These are phyloP conservation scores for Leccinum huronense DNA, from an alignment of 1,284 basidiomycete species.

Conservation along the genomic window DNA sequence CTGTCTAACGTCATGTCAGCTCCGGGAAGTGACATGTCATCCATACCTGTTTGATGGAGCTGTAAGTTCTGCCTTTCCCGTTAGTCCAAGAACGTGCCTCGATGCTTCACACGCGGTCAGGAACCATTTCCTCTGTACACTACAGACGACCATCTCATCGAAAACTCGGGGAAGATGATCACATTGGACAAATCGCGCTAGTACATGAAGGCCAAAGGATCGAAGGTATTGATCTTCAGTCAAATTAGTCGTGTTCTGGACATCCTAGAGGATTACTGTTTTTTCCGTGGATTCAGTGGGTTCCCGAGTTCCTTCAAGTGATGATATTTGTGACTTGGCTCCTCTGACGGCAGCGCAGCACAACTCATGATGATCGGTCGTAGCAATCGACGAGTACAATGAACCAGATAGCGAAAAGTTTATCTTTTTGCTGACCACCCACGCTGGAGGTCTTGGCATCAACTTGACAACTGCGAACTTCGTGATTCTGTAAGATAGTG, in stretches of 20 bases:
- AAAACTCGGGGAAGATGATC: conserved; percentile 97
- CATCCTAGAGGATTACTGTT: conserved; percentile 96
- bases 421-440: conserved; percentile 95
- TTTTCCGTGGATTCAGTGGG: conserved; percentile 88
- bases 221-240: conserved; percentile 94
- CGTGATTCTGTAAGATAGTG: conserved; percentile 96
- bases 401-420: conserved; percentile 94
- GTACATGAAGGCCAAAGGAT: conserved; percentile 90
- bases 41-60: conserved; percentile 88
- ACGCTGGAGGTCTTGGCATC: conserved; percentile 98
- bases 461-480: conserved; percentile 95
- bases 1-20: conserved; percentile 30
- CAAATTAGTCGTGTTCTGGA: conserved; percentile 97
- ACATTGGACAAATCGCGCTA: conserved; percentile 93
- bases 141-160: conserved; percentile 94
- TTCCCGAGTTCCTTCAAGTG: conserved; percentile 16
- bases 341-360: conserved; percentile 81
- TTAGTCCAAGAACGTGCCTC: not conserved
- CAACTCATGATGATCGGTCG: conserved; percentile 84
- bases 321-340: conserved; percentile 1
- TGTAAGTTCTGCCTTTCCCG: conserved; percentile 40
- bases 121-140: conserved; percentile 99
- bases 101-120: conserved; percentile 33
- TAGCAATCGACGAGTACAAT: conserved; percentile 98
- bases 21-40: conserved; percentile 82